A percentile compares a stretch with the other conserved stretches of the same genome.
phyloP scores from a whole-genome alignment of 2,329 filamentous ascomycete species.

The Ophiostoma montium region DNA sequence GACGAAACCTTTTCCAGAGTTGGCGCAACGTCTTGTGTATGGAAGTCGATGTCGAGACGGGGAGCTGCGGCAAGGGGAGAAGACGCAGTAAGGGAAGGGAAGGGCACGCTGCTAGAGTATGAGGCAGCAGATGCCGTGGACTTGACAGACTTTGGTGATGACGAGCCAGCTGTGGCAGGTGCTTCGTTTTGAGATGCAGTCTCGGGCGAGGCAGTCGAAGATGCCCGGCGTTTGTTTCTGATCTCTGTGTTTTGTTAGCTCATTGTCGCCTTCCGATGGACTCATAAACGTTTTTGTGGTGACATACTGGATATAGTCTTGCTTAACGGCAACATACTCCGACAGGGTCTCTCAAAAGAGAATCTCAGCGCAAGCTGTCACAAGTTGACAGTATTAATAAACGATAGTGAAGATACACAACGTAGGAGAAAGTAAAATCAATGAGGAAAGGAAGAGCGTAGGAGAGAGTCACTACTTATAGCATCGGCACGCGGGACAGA shows the following conservation, averaged over 20 bases:
- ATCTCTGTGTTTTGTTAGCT: slow-evolving; percentile 1
- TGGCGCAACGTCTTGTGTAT: too few species aligned
- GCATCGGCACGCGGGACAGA: too few species aligned
- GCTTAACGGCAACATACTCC: slow-evolving; percentile 9
- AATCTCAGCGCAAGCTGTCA: neutral
- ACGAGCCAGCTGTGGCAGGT: neutral
- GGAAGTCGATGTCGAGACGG: too few species aligned
- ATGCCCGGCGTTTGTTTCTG: slow-evolving; percentile 27
- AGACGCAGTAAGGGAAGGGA: neutral
- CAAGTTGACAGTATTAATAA: neutral
- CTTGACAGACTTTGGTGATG: neutral
- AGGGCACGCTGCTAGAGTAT: neutral
- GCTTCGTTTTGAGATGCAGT: neutral
- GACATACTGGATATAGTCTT: slow-evolving; percentile 8
- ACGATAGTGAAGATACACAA: neutral
- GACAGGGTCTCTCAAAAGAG: neutral
- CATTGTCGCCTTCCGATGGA: too few species aligned
- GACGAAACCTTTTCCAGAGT: too few species aligned
- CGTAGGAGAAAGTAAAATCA: too few species aligned
- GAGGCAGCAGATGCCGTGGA: neutral
- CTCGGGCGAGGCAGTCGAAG: neutral
- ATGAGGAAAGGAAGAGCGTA: too few species aligned
- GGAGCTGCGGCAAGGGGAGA: too few species aligned
- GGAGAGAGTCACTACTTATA: too few species aligned
- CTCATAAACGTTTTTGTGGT: too few species aligned